Percentiles rank a stretch among this genome's conserved stretches.
These are phyloP conservation scores for Metschnikowia kunwiensis DNA, from an alignment of 805 yeast species.

Conservation along the genomic window DNA sequence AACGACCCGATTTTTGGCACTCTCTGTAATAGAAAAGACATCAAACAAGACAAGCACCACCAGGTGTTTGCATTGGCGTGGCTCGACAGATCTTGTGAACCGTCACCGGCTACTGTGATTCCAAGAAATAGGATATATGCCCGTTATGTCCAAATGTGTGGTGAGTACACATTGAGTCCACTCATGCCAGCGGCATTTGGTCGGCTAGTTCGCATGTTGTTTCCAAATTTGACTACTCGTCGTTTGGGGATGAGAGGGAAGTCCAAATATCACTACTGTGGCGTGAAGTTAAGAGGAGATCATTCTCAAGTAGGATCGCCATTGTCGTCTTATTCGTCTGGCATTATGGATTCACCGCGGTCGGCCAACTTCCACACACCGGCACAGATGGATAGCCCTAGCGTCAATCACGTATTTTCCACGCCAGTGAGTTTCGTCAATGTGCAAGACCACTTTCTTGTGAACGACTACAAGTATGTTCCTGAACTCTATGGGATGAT, in stretches of 20 bases:
- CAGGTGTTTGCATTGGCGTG: conserved; percentile 83
- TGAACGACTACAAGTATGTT: conserved; percentile 26
- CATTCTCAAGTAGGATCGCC: conserved; percentile 20
- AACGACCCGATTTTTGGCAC: conserved; percentile 10
- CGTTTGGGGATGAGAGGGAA: conserved; percentile 80
- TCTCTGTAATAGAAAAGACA: conserved; percentile 7
- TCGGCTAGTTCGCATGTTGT: conserved; percentile 31
- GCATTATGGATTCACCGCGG: conserved; percentile 15
- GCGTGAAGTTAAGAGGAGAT: conserved; percentile 44
- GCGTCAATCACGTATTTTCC: conserved; percentile 2
- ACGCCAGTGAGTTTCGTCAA: conserved; percentile 22
- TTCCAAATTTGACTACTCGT: conserved; percentile 66
- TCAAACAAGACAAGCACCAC: conserved; percentile 51
- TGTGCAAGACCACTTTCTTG: conserved; percentile 17
- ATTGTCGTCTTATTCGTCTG: conserved; percentile 13
- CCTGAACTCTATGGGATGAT: conserved; percentile 29
- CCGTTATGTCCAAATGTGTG: conserved; percentile 39
- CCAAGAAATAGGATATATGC: conserved; percentile 44
- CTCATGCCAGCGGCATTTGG: conserved; percentile 79
- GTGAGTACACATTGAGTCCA: conserved; percentile 47
- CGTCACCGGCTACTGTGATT: conserved; percentile 38
- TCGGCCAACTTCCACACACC: conserved; percentile 17
- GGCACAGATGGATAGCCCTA: conserved; percentile 11
- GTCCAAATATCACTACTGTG: conserved; percentile 84
- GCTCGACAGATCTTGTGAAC: conserved; percentile 67